Evolutionary conservation across 257 asterid species (phyloP).

Genomic region (Dorcoceras hygrometricum): DNA sequence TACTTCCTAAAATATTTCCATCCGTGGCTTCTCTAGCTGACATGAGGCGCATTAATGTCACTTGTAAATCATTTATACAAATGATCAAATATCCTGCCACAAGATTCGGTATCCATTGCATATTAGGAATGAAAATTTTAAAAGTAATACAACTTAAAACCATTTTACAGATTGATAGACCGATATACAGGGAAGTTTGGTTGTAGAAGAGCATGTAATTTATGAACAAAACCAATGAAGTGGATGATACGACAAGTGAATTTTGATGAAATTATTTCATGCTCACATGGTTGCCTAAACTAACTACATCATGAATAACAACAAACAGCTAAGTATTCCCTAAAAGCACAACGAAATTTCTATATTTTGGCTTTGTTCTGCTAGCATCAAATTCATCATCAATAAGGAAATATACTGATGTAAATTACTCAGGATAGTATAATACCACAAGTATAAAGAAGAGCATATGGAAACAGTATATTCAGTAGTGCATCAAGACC

Average conservation of each 20-base stretch:
- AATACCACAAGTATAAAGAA: slow-evolving; percentile 9
- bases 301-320: background rate
- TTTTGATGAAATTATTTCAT: slow-evolving; percentile 6
- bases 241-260: slow-evolving; percentile 9
- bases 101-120: slow-evolving; percentile 29
- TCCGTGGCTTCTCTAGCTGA: slow-evolving; percentile 35
- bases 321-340: background rate
- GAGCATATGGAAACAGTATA: slow-evolving; percentile 7
- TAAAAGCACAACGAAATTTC: background rate
- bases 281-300: background rate
- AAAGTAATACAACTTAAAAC: slow-evolving; percentile 16
- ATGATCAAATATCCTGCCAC: slow-evolving; percentile 61
- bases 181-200: slow-evolving; percentile 14
- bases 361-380: background rate
- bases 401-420: background rate
- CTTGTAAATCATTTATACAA: slow-evolving; percentile 69
- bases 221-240: slow-evolving; percentile 7
- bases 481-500: slow-evolving; percentile 11
- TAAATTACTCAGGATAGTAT: background rate
- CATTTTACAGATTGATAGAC: slow-evolving; percentile 5
- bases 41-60: slow-evolving; percentile 38
- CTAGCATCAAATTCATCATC: background rate
- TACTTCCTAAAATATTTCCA: slow-evolving; percentile 41
- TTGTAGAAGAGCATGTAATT: slow-evolving; percentile 8
- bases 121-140: slow-evolving; percentile 16